Percentiles rank a stretch among this genome's conserved stretches.
Evolutionary conservation across 345 rosid genomes (phyloP).

Genomic region (Punica granatum): DNA sequence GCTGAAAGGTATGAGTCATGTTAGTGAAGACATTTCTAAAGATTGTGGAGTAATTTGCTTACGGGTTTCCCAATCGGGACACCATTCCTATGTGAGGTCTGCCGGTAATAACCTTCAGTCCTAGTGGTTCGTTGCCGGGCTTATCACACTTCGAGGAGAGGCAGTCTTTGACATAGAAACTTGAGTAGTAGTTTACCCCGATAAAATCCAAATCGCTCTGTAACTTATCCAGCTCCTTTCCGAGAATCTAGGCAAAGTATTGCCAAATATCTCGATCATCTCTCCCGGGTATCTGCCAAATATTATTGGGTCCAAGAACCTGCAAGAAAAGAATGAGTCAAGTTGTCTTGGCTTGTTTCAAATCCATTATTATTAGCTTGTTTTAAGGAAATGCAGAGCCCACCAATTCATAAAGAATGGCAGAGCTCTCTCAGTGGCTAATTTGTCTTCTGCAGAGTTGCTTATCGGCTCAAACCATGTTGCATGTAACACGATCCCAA

Average conservation of each 20-base stretch:
- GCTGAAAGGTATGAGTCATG: neutral
- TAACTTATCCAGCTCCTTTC: conserved; percentile 27
- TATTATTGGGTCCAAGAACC: conserved; percentile 66
- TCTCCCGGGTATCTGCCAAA: conserved; percentile 49
- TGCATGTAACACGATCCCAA: conserved; percentile 52
- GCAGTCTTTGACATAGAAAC: conserved; percentile 58
- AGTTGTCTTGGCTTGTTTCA: neutral
- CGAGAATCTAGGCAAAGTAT: conserved; percentile 42
- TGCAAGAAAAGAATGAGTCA: conserved; percentile 11
- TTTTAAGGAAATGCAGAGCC: conserved; percentile 1
- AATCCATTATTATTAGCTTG: neutral
- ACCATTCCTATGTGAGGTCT: conserved; percentile 12
- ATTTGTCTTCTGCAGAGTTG: conserved; percentile 32
- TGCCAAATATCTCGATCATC: conserved; percentile 42
- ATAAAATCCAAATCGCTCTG: conserved; percentile 42
- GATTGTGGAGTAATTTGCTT: conserved; percentile 3
- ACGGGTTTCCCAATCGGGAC: too few relatives aligned
- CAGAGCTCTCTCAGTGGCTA: conserved; percentile 52
- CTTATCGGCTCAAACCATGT: conserved; percentile 56
- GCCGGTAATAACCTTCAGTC: conserved; percentile 35
- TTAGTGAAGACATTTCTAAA: neutral
- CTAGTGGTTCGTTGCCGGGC: conserved; percentile 36
- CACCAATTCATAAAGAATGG: conserved; percentile 55
- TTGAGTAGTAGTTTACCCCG: conserved; percentile 33
- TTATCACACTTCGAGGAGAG: conserved; percentile 34